Base-by-base conservation (phyloP, 129 eudicot species). In the Flaveria bidentis region DNA sequence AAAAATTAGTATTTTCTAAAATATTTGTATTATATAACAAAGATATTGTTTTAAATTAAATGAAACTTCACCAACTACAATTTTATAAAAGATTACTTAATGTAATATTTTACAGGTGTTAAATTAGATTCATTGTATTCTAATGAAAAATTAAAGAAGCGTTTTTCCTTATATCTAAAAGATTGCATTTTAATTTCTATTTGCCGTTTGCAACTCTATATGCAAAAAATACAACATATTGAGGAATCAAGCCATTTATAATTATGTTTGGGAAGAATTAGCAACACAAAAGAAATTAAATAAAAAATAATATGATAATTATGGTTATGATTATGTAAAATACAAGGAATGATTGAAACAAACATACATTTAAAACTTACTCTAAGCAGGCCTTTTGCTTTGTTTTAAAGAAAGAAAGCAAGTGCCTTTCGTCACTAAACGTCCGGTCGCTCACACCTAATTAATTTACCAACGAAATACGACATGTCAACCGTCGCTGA, bases 381-480 rank as follows among this genome's bases (percentile, higher is more conserved):
- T 73, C 83, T 72, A 71, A 71, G 67, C 6, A 47, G 52, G 28
- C 62, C n/a, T 66, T 73, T 80, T 80, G 84, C 84, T 80, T 80
- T 55, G 42, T 13, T n/a, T 55, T 67, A 15, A 80, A 80, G 84
- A 44, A 80, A 80, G 12, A 73, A 80, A 71, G 67, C 49, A 22
- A 64, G 23, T 62, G 53, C n/a, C 61, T 85, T 80, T 10, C 26
- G 50, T 30, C 72, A 80, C 58, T 56, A 71, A 56, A 20, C 46
- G 45, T 63, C 75, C 69, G 58, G 80, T 87, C 73, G 76, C 65
- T 77, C 78, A 73, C 86, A 90, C 89, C 96, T 68, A 90, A 87
- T 63, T 30, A 47, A 49, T 75, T 63, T 63, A 75, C 87, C 76
- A 71, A 47, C 62, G 56, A 55, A 85, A 79, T 84, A 73, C 56